phyloP scores from a whole-genome alignment of 225 moss, liverwort and hornwort species.

The Pleurozium schreberi region DNA sequence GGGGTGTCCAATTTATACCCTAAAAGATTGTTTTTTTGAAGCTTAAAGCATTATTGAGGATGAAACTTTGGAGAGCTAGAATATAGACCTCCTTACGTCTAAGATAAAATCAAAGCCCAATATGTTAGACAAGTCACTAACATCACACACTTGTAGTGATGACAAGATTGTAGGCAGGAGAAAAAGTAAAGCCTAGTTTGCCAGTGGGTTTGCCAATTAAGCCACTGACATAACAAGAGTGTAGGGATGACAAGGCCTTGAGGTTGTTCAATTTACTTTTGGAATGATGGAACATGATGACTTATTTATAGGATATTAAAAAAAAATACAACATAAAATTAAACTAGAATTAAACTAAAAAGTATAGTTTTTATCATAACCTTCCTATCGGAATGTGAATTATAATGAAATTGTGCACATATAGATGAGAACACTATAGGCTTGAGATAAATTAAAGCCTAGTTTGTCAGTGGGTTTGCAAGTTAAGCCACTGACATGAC shows the following conservation, averaged over 20 bases:
- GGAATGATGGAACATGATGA: background rate
- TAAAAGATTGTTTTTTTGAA: background rate
- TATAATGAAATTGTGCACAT: background rate
- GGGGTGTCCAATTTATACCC: background rate
- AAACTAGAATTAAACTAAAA: background rate
- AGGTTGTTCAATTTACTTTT: background rate
- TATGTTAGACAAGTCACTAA: background rate
- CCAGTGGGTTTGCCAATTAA: no score
- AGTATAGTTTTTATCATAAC: background rate
- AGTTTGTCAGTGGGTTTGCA: no score
- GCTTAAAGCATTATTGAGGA: background rate
- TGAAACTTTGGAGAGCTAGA: background rate
- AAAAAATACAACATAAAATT: background rate
- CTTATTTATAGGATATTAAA: background rate
- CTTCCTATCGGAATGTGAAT: accelerated
- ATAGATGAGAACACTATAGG: no score
- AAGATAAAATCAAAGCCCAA: background rate
- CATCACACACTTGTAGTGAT: background rate
- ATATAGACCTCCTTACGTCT: background rate
- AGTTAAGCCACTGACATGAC: no score
- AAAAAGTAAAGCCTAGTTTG: background rate
- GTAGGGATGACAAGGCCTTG: background rate
- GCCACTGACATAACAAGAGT: accelerated
- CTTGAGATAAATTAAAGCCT: no score
- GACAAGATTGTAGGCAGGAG: background rate